These are phyloP conservation scores for Trichomonascus vanleenenianus DNA, from an alignment of 805 yeast species.

Conservation along the genomic window DNA sequence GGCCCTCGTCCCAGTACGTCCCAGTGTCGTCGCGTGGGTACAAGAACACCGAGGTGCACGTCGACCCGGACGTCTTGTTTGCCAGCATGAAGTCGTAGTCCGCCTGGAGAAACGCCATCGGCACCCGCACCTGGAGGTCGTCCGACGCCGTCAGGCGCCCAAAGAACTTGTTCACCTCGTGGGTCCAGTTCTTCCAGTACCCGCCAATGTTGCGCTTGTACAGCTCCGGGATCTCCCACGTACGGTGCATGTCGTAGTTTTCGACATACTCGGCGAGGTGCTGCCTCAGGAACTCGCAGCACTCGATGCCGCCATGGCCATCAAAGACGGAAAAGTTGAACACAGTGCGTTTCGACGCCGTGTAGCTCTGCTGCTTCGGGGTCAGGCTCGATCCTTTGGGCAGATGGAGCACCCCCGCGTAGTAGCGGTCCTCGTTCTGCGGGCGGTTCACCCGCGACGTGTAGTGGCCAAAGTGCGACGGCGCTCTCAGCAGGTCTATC, in stretches of 20 bases:
- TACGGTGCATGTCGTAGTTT: conserved; percentile 30
- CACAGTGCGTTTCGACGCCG: conserved; percentile 25
- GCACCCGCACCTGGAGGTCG: conserved; percentile 53
- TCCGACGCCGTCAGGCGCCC: conserved; percentile 32
- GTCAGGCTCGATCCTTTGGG: conserved; percentile 29
- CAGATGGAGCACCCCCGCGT: conserved; percentile 52
- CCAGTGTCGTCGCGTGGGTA: conserved; percentile 36
- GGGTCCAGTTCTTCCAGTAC: conserved; percentile 76
- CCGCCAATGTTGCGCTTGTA: conserved; percentile 62
- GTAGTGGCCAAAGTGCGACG: conserved; percentile 71
- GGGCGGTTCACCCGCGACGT: conserved; percentile 67
- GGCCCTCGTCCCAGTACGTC: conserved; percentile 54
- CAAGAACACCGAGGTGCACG: conserved; percentile 59
- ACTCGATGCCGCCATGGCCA: conserved; percentile 88
- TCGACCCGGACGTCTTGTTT: conserved; percentile 50
- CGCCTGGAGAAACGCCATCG: conserved; percentile 54
- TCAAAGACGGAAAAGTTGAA: conserved; percentile 77
- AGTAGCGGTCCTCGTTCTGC: conserved; percentile 75
- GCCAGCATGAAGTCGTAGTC: conserved; percentile 47
- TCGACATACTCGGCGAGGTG: conserved; percentile 51
- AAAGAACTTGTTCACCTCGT: conserved; percentile 33
- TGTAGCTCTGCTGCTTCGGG: conserved; percentile 13
- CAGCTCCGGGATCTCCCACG: conserved; percentile 37
- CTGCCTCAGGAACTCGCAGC: conserved; percentile 51
- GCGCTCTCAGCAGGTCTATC: conserved; percentile 55